Conservation (phyloP, 257 asterid genomes). For the Forsythia viridissima region DNA sequence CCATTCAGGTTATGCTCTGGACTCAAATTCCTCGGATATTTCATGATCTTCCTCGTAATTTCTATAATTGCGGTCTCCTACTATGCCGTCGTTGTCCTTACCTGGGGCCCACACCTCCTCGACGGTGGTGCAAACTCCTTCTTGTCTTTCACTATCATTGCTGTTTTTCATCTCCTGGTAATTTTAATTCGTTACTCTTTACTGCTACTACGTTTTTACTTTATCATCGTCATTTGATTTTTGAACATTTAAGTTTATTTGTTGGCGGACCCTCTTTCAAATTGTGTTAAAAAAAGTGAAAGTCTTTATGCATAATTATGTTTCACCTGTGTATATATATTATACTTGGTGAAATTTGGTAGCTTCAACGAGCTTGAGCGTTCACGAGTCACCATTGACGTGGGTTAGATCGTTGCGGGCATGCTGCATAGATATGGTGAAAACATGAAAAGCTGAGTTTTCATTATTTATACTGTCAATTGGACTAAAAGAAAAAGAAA, state of each 20-base stretch:
- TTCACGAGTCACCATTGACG: neutral
- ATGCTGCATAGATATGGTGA: neutral
- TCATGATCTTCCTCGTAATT: conserved; percentile 60
- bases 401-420: too few relatives aligned
- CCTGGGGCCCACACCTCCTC: conserved; percentile 69
- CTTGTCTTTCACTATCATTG: conserved; percentile 44
- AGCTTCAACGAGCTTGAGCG: neutral
- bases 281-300: neutral
- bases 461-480: neutral
- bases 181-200: neutral
- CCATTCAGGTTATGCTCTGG: conserved; percentile 73
- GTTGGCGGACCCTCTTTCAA: neutral
- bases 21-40: conserved; percentile 73
- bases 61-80: conserved; percentile 63
- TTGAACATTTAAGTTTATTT: neutral
- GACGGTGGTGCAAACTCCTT: conserved; percentile 47
- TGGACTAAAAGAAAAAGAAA: neutral
- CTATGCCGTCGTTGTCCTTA: conserved; percentile 65
- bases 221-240: neutral
- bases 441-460: neutral
- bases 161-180: conserved; percentile 76
- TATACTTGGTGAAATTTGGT: neutral
- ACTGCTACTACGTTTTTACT: neutral
- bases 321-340: neutral
- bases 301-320: neutral